Conservation (phyloP, 1,284 basidiomycete species). For the Fomitiporia mediterranea region DNA sequence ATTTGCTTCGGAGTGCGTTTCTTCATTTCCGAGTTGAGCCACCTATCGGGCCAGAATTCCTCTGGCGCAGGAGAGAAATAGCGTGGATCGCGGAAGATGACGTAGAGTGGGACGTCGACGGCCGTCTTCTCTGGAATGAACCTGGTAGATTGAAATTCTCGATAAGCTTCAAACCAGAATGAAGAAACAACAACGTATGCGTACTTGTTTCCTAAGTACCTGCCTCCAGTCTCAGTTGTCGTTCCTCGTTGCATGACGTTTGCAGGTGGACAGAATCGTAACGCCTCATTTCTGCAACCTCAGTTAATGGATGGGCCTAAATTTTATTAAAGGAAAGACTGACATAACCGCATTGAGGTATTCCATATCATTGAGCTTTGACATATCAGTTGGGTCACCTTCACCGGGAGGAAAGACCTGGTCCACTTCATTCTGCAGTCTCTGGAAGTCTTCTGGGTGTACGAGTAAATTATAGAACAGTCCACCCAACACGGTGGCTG, state of each 20-base stretch:
- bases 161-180: neutral
- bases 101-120: constrained; percentile 43
- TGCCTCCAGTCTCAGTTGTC: constrained; percentile 10
- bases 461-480: constrained; percentile 30
- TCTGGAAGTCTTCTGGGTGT: constrained; percentile 28
- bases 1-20: neutral
- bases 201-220: constrained; percentile 4
- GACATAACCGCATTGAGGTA: constrained; percentile 33
- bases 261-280: constrained; percentile 13
- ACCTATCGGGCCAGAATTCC: constrained; percentile 39
- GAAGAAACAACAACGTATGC: neutral
- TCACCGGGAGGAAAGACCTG: constrained; percentile 21
- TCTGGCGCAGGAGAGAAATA: constrained; percentile 38
- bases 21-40: constrained; percentile 27
- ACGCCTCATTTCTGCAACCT: constrained; percentile 17
- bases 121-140: constrained; percentile 47
- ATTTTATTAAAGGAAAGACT: constrained; percentile 8
- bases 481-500: constrained; percentile 30
- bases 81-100: constrained; percentile 40
- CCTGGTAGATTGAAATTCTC: constrained; percentile 28
- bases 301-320: too few species aligned
- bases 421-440: constrained; percentile 30
- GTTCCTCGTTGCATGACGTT: constrained; percentile 10
- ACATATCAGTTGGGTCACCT: constrained; percentile 17
- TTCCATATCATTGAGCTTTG: constrained; percentile 27